Percentiles rank a stretch among this genome's conserved stretches.
These are phyloP conservation scores for Neurospora sp. DNA, from an alignment of 2,329 filamentous ascomycete species.

Conservation along the genomic window DNA sequence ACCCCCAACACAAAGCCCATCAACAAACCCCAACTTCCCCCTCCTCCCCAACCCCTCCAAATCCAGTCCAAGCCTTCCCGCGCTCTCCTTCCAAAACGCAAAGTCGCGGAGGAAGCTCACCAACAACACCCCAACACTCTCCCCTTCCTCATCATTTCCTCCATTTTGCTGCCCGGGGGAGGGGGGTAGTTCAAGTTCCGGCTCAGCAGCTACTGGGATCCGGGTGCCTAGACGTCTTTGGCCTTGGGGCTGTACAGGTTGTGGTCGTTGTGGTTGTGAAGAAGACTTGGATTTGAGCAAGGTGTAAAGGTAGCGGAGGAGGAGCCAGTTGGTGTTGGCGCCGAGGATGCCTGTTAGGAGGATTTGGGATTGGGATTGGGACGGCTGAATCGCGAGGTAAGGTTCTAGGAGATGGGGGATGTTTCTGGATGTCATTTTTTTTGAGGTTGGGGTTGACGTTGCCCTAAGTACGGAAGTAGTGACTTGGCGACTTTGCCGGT, in stretches of 20 bases:
- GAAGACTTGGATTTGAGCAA: slow-evolving; percentile 23
- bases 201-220: not conserved
- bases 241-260: slow-evolving; percentile 11
- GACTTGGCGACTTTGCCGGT: no score
- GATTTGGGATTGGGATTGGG: slow-evolving; percentile 44
- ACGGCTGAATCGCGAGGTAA: slow-evolving; percentile 40
- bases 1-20: slow-evolving; percentile 46
- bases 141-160: slow-evolving; percentile 8
- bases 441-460: not conserved
- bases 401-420: slow-evolving; percentile 55
- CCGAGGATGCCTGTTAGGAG: slow-evolving; percentile 61
- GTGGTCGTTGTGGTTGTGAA: not conserved
- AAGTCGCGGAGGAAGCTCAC: slow-evolving; percentile 76
- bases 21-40: slow-evolving; percentile 61
- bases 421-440: slow-evolving; percentile 36
- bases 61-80: slow-evolving; percentile 62
- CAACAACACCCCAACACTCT: slow-evolving; percentile 50
- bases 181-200: not conserved
- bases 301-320: slow-evolving; percentile 46
- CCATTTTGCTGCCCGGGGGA: not conserved
- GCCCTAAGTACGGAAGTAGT: not conserved
- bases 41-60: slow-evolving; percentile 48
- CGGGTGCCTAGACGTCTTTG: slow-evolving; percentile 10
- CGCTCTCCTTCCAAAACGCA: slow-evolving; percentile 68
- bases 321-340: slow-evolving; percentile 56